A percentile compares a stretch with the other conserved stretches of the same genome.
phyloP scores from a whole-genome alignment of 2,329 filamentous ascomycete species.

The Pseudogymnoascus sp. region DNA sequence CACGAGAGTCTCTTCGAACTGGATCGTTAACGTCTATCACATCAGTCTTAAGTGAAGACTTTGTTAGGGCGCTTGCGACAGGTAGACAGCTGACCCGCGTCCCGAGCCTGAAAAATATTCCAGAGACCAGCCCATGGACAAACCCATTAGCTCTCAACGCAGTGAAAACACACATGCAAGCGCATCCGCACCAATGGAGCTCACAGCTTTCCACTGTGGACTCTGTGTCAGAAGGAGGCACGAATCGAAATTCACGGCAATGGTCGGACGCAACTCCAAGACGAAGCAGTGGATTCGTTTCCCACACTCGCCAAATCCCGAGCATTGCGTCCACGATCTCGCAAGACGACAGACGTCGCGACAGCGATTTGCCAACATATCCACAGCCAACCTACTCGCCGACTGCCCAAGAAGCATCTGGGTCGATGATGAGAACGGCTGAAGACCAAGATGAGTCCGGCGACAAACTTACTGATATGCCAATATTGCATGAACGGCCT shows the following conservation, averaged over 20 bases:
- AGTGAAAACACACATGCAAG: conserved; percentile 36
- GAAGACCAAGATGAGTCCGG: conserved; percentile 56
- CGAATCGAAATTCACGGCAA: conserved; percentile 39
- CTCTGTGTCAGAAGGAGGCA: conserved; percentile 52
- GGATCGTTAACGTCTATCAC: conserved; percentile 50
- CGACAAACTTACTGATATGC: conserved; percentile 54
- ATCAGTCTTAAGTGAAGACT: conserved; percentile 37
- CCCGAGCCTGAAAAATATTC: conserved; percentile 22
- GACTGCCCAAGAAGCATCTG: conserved; percentile 28
- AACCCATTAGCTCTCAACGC: conserved; percentile 24
- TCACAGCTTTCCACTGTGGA: conserved; percentile 56
- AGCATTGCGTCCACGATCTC: conserved; percentile 47
- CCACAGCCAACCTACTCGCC: conserved; percentile 39
- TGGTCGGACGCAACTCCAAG: conserved; percentile 35
- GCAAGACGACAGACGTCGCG: conserved; percentile 20
- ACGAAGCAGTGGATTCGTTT: conserved; percentile 41
- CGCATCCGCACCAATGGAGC: conserved; percentile 53
- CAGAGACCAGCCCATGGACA: conserved; percentile 29
- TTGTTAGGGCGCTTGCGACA: conserved; percentile 33
- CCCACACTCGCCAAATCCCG: conserved; percentile 46
- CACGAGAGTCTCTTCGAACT: conserved; percentile 45
- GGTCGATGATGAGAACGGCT: conserved; percentile 38
- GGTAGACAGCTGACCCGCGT: conserved; percentile 32
- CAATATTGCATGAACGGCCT: conserved; percentile 43
- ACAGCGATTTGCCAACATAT: conserved; percentile 38